Evolutionary conservation across 345 rosid genomes (phyloP), one percentile per base, ranked within the genome.

Genomic region (Dipteronia sinensis): DNA sequence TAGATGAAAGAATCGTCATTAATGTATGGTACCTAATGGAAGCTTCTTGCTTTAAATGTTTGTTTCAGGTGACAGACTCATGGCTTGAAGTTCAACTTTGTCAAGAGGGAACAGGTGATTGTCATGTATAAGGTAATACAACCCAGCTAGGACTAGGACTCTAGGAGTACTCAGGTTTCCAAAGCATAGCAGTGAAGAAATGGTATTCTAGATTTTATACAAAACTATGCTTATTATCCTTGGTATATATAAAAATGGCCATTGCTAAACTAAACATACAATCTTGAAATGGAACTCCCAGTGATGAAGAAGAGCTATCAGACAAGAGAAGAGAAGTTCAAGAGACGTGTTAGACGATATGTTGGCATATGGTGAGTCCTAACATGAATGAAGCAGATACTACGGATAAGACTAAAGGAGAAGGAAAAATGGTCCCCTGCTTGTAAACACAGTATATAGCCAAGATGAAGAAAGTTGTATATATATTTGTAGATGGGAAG

Each of bases 31-130:
- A 31, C 27, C 5, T 66, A 27, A 27, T 55, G 15, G 12, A 46
- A 67, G 64, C 34, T 61, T 47, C 38, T 68, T 31, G 67, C 58
- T 47, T 65, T 72, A 34, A 49, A 55, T 38, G 80, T n/a, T n/a
- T n/a, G n/a, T n/a, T n/a, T n/a, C n/a, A n/a, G n/a, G n/a, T n/a
- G n/a, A n/a, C n/a, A n/a, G 95, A 92, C 76, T 96, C 99, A 34
- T 85, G 97, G 92, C 94, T 96, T 72, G 91, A 92, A 81, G 98
- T 96, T 83, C 91, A 88, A 78, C 89, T 92, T 76, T 96, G 98
- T 88, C 90, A 88, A 85, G 94, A 78, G 80, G 97, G 93, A 80
- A 82, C 82, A 6, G 67, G 81, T 65, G 91, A 82, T 78, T 96
- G 99, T 68, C 80, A 76, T 62, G 89, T 85, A 23, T 81, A 91